Base-by-base conservation (phyloP, 495 filamentous ascomycete genomes). In the Neurospora sp. region DNA sequence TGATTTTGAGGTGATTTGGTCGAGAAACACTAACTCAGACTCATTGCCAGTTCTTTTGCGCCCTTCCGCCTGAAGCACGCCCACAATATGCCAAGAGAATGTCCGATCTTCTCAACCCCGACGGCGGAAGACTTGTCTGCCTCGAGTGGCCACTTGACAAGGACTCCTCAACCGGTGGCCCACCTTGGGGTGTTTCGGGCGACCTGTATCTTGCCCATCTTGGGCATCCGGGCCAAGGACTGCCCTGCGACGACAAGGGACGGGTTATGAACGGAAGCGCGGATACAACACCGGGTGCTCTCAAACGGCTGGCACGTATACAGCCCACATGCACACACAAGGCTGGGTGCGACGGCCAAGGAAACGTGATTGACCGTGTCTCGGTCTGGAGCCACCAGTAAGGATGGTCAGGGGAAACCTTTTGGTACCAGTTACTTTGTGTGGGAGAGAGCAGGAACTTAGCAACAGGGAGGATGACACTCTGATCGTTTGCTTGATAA, bases 101-200 rank as follows among this genome's bases (percentile, higher is more conserved):
- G 82, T 82, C 83, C 5, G 81, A 91, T 72, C 86, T 96, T 27
- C 85, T 95, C 39, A 82, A 86, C 70, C 85, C 86, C 7, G 81
- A 83, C 14, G 89, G 90, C 39, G 89, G 91, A 22, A 81, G 85
- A 40, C 82, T 97, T 68, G 86, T 96, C 53, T 96, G 94, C 77
- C 82, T 96, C 69, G 93, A 97, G 81, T 97, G 92, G 80, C 93
- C 93, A 1, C 87, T 90, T 18, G 86, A 86, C 74, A 95, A 94
- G 80, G 80, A 87, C 40, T 84, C 89, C 4, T 84, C 81, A 40
- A 83, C 84, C 20, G 83, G 85, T 5, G 93, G 93, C 0, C 93
- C 94, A 18, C 93, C 94, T 38, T 94, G 85, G 82, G 85, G 88
- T 40, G 77, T 91, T 5, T 84, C 88, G 5, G 85, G 88, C 3